Evolutionary conservation across 73 alveolate species (phyloP).

Genomic region (Paramecium pentaurelia): DNA sequence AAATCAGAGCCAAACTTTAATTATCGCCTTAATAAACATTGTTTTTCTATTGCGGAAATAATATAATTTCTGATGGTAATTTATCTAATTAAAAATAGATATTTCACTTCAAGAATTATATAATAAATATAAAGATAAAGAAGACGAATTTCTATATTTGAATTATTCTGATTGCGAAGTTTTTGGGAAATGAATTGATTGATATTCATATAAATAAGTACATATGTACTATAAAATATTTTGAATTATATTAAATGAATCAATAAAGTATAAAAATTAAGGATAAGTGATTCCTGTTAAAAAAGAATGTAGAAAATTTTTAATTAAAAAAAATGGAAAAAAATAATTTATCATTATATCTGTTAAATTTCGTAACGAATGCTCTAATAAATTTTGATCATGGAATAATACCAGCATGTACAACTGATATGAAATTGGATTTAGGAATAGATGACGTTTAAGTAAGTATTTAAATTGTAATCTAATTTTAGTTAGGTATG

Average conservation of each 20-base stretch:
- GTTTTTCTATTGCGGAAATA: slow-evolving; percentile 33
- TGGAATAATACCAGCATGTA: slow-evolving; percentile 96
- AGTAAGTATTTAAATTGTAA: neutral
- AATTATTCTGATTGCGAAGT: slow-evolving; percentile 29
- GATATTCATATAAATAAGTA: neutral
- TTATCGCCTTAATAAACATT: neutral
- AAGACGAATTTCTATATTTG: neutral
- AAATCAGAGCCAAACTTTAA: neutral
- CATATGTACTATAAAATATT: neutral
- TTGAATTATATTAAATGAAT: neutral
- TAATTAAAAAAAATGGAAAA: neutral
- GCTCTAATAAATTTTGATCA: slow-evolving; percentile 90
- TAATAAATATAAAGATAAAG: slow-evolving; percentile 19
- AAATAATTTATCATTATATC: neutral
- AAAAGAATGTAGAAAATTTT: neutral
- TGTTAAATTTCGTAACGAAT: slow-evolving; percentile 57
- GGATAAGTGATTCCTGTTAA: neutral
- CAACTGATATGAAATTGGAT: slow-evolving; percentile 81
- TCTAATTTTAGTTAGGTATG: slow-evolving; percentile 26
- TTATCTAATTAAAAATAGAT: neutral
- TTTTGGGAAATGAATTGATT: neutral
- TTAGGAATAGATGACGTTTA: slow-evolving; percentile 71
- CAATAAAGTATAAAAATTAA: neutral
- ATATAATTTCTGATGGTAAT: neutral
- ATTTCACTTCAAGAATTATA: neutral